Evolutionary conservation across 164 flowering plant species (phyloP), one percentile per base, ranked within the genome.

Genomic region (Annona squamosa): DNA sequence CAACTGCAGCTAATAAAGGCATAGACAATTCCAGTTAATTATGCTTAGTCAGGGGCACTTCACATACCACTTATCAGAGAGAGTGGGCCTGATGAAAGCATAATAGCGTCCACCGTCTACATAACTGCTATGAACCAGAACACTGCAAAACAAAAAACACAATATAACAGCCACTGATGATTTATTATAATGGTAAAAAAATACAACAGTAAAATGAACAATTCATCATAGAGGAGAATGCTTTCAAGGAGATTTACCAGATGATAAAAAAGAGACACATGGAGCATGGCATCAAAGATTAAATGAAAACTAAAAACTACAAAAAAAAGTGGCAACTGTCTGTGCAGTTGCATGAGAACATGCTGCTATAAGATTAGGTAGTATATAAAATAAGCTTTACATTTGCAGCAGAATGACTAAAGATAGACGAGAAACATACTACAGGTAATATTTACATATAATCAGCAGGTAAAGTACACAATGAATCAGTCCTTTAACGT

Each of bases 41-140:
- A 52, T 52, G 59, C 13, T 9, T 16, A 52, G 59, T 9, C 13
- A 52, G 59, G 59, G 9, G 59, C 6, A 57, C 41, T 18, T 68
- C 18, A 66, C 59, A 70, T 78, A 84, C 86, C 86, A 84, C n/a
- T 81, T 81, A 71, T 82, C 86, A 44, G 86, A 76, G 65, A 84
- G 81, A 12, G 84, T 84, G 4, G 86, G 86, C 81, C 86, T 74
- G 68, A 84, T 84, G 73, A 81, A 84, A 73, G 84, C 86, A 71
- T 84, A 82, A 75, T 84, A 84, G 68, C 81, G 86, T 59, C 86
- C 86, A 69, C 86, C 84, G 73, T 84, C 84, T 69, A 84, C 86
- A 57, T 84, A 84, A 4, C 86, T 84, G 76, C 86, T 84, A 56
- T 84, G 86, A 78, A 84, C 86, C 66, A 84, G 81, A 65, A 84